phyloP scores from a whole-genome alignment of 768 basidiomycete genomes.

The Mycena epipterygia region DNA sequence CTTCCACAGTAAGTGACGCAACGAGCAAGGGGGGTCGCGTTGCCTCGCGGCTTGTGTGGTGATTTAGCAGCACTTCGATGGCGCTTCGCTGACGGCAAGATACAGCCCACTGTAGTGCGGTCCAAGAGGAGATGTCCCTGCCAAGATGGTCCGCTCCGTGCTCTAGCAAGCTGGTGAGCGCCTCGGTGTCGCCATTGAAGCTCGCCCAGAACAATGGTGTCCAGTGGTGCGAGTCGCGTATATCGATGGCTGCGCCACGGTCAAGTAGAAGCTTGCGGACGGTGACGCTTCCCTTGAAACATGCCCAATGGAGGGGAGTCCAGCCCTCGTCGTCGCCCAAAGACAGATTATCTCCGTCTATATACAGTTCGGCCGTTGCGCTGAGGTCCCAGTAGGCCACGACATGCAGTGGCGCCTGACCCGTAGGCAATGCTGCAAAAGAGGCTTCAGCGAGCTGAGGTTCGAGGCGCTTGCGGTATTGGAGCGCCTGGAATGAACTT shows the following conservation, averaged over 20 bases:
- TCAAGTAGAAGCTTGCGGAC: slow-evolving; percentile 25
- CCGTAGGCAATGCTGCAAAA: slow-evolving; percentile 26
- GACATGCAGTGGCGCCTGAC: slow-evolving; percentile 22
- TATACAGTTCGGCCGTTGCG: slow-evolving; percentile 16
- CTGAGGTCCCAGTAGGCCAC: slow-evolving; percentile 29
- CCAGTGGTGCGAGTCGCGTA: slow-evolving; percentile 23
- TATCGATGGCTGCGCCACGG: slow-evolving; percentile 18
- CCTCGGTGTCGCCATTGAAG: slow-evolving; percentile 23
- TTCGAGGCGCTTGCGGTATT: slow-evolving; percentile 19
- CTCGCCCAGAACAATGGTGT: slow-evolving; percentile 32
- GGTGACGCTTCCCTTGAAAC: slow-evolving; percentile 16
- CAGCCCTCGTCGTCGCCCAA: slow-evolving; percentile 18
- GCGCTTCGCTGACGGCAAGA: slow-evolving; percentile 15
- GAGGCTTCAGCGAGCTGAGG: slow-evolving; percentile 24
- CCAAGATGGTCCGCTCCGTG: slow-evolving; percentile 25
- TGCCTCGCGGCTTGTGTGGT: slow-evolving; percentile 3
- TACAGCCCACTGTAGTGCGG: slow-evolving; percentile 31
- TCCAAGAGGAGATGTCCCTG: slow-evolving; percentile 28
- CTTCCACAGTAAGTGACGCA: background rate
- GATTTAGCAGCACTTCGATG: slow-evolving; percentile 22
- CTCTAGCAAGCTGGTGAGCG: slow-evolving; percentile 14
- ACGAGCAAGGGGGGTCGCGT: background rate
- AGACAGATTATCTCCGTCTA: slow-evolving; percentile 8
- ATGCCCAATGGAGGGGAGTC: slow-evolving; percentile 34
- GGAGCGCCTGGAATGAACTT: slow-evolving; percentile 29